Base-by-base conservation (phyloP, 2,329 filamentous ascomycete species). In the Bretziella fagacearum region DNA sequence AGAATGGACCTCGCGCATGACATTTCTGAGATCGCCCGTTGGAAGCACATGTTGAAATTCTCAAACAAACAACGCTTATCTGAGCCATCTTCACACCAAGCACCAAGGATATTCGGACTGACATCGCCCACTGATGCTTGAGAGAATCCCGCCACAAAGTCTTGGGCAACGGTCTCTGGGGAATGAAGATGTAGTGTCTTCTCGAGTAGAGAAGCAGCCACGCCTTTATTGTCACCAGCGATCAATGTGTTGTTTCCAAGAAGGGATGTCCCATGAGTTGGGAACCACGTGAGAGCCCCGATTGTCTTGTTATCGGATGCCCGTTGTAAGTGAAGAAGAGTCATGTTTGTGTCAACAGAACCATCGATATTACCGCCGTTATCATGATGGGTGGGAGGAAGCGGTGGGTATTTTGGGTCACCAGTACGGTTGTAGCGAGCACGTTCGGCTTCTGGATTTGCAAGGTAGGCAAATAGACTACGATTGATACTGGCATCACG, bases 101-200 rank as follows among this genome's bases (percentile, higher is more conserved):
- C 84, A 1, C 87, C 89, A 4, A 84, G 69, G 0, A 89, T 75
- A 55, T 95, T 95, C 2, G 89, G 89, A 1, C 80, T 84, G 0
- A 86, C 93, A 56, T 96, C 89, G 18, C 85, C 89, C 17, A 94
- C 85, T 53, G 81, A 94, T 8, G 87, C 77, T 60, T 95, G 89
- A 1, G 84, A 91, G 60, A 95, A 96, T 3, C 85, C 89, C 2
- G 87, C 86, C 1, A 95, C 83, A 55, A 93, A 94, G 7, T 70
- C 73, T 2, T 75, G 65, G 0, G 73, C 70, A 27, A 77, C 76
- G 15, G 65, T 67, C 1, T 65, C 57, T 15, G 74, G 67, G n/a
- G 39, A 30, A 7, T 45, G 30, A 10, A 60, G 62, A 2, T 64
- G 59, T 42, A 81, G 69, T 44, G 73, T 77, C 53, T 81, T 73